These are phyloP conservation scores for Zasmidium cellare DNA, from an alignment of 2,329 filamentous ascomycete genomes.

Conservation along the genomic window DNA sequence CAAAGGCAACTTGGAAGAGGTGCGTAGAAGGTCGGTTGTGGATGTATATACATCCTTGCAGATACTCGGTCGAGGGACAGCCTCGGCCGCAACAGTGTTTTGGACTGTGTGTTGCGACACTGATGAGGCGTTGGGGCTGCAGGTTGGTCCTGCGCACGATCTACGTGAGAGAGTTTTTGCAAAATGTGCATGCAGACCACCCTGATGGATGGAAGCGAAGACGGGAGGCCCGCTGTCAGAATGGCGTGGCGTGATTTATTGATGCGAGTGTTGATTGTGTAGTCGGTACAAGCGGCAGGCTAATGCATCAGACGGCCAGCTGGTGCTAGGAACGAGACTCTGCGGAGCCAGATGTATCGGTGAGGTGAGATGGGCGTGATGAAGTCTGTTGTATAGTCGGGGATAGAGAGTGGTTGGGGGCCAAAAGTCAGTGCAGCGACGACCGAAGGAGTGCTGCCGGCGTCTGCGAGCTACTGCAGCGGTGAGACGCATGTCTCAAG, in stretches of 20 bases:
- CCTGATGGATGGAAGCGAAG: background rate
- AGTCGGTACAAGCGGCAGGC: background rate
- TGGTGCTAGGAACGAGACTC: background rate
- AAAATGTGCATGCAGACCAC: background rate
- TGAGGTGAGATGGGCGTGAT: background rate
- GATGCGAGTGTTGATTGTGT: background rate
- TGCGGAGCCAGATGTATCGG: background rate
- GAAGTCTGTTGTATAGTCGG: background rate
- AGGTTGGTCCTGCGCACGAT: background rate
- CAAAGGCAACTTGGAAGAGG: background rate
- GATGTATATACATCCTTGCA: background rate
- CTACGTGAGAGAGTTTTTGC: background rate
- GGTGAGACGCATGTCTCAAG: slow-evolving; percentile 6
- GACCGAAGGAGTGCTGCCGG: background rate
- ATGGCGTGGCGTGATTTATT: background rate
- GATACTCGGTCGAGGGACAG: background rate
- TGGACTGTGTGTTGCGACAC: background rate
- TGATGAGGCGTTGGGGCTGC: background rate
- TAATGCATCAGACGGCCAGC: background rate
- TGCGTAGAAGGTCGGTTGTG: background rate
- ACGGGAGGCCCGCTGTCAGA: background rate
- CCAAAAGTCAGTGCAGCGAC: background rate
- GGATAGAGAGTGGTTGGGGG: background rate
- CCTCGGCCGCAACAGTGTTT: background rate
- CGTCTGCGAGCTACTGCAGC: slow-evolving; percentile 5